Evolutionary conservation across 495 filamentous ascomycete species (phyloP).

Genomic region (Trichoderma gamsii): DNA sequence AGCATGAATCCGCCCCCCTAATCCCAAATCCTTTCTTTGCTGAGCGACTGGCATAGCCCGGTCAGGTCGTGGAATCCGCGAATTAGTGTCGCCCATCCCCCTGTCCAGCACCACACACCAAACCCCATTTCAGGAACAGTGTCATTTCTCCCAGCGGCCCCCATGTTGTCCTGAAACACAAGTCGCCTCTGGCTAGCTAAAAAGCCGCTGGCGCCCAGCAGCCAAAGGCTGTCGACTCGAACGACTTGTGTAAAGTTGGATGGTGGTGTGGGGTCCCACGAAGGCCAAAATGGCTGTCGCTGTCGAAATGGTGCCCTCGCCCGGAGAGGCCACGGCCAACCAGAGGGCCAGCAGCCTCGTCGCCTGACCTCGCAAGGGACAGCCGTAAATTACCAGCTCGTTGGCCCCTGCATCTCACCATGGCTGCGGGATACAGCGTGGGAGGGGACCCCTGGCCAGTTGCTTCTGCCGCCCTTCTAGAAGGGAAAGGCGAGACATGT

Average conservation of each 20-base stretch:
- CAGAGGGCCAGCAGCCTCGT: conserved; percentile 1
- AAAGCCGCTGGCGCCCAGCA: conserved; percentile 1
- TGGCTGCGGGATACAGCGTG: background rate
- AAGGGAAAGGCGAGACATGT: conserved; percentile 9
- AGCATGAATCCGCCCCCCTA: conserved; percentile 12
- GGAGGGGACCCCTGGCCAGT: background rate
- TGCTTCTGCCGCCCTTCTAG: conserved; percentile 11
- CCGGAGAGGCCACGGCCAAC: conserved; percentile 11
- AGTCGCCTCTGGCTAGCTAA: conserved; percentile 3
- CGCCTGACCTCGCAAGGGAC: conserved; percentile 7
- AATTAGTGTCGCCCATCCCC: background rate
- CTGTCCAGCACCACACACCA: conserved; percentile 11
- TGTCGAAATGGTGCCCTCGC: conserved; percentile 4
- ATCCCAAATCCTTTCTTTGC: conserved; percentile 12
- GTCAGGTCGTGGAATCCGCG: conserved; percentile 4
- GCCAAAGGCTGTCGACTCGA: conserved; percentile 1
- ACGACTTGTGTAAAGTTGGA: background rate
- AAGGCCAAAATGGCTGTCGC: conserved; percentile 1
- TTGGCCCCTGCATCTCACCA: conserved; percentile 2
- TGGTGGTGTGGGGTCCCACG: background rate
- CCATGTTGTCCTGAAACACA: conserved; percentile 9
- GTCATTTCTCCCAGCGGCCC: conserved; percentile 12
- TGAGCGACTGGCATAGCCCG: conserved; percentile 4
- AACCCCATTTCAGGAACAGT: conserved; percentile 9
- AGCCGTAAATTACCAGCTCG: conserved; percentile 11